A percentile compares a stretch with the other conserved stretches of the same genome.
Conservation (phyloP, 1,284 basidiomycete genomes). For the Heterobasidion parviporum region DNA sequence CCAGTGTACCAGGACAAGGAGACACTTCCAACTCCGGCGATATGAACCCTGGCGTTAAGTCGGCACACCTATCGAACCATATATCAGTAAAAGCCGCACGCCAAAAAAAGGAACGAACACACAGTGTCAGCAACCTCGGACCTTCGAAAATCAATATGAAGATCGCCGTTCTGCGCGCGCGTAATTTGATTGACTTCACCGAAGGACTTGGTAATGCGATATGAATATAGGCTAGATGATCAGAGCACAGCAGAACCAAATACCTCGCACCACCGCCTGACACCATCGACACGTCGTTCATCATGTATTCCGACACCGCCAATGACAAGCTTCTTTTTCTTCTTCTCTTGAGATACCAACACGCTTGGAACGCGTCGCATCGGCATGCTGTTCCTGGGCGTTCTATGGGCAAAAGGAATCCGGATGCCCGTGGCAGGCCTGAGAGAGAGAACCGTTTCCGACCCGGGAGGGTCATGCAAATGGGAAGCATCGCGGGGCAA, state of each 20-base stretch:
- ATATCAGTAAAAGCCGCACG: neutral
- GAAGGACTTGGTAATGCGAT: slow-evolving; percentile 43
- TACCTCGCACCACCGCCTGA: slow-evolving; percentile 67
- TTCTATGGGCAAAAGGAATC: slow-evolving; percentile 18
- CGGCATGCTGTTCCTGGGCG: slow-evolving; percentile 10
- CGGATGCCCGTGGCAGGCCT: slow-evolving; percentile 14
- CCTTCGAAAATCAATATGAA: slow-evolving; percentile 62
- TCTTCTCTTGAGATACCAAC: slow-evolving; percentile 18
- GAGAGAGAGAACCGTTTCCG: slow-evolving; percentile 18
- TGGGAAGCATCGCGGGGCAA: slow-evolving; percentile 30
- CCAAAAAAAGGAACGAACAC: slow-evolving; percentile 16
- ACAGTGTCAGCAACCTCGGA: slow-evolving; percentile 74
- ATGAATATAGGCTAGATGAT: slow-evolving; percentile 2
- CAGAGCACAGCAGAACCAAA: slow-evolving; percentile 12
- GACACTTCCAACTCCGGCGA: slow-evolving; percentile 67
- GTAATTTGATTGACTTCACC: slow-evolving; percentile 64
- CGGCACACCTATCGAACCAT: slow-evolving; percentile 52
- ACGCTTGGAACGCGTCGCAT: slow-evolving; percentile 17
- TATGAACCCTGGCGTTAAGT: slow-evolving; percentile 61
- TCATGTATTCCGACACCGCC: slow-evolving; percentile 28
- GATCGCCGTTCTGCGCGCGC: slow-evolving; percentile 63
- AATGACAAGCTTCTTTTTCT: slow-evolving; percentile 28
- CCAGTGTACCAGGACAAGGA: slow-evolving; percentile 66
- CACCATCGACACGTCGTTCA: slow-evolving; percentile 23
- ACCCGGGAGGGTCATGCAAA: slow-evolving; percentile 25